A percentile compares a stretch with the other conserved stretches of the same genome.
Evolutionary conservation across 768 basidiomycete genomes (phyloP).

Genomic region (Phylloporus sp.): DNA sequence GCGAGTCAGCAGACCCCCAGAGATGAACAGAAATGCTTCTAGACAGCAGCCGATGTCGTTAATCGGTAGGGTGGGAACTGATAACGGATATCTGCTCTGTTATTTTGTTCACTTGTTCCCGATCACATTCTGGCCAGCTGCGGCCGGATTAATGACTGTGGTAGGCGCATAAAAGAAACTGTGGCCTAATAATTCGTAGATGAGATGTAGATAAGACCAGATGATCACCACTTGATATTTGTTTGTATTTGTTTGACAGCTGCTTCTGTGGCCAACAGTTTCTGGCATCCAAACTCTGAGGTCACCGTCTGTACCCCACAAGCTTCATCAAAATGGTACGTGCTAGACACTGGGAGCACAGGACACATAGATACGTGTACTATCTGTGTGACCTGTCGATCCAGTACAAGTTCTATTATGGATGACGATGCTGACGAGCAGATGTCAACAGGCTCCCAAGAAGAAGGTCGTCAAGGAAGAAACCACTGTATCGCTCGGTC

Average conservation of each 20-base stretch:
- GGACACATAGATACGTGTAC: not conserved
- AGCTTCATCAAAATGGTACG: slow-evolving; percentile 37
- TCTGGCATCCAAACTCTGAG: slow-evolving; percentile 3
- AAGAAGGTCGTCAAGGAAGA: slow-evolving; percentile 81
- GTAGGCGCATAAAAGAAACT: too few species aligned
- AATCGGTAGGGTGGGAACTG: not conserved
- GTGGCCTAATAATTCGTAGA: too few species aligned
- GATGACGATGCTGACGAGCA: slow-evolving; percentile 47
- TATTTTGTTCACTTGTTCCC: not conserved
- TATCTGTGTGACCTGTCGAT: slow-evolving; percentile 1
- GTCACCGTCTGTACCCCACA: slow-evolving; percentile 25
- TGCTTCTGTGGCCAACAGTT: slow-evolving; percentile 1
- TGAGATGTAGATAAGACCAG: too few species aligned
- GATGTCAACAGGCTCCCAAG: slow-evolving; percentile 76
- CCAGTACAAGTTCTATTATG: slow-evolving; percentile 30
- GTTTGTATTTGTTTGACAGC: slow-evolving; percentile 21
- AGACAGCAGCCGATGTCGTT: not conserved
- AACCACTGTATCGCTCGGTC: slow-evolving; percentile 86
- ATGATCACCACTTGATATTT: not conserved
- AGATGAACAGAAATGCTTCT: slow-evolving; percentile 14
- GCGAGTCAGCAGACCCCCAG: slow-evolving; percentile 9
- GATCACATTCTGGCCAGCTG: too few species aligned
- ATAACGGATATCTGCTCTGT: not conserved
- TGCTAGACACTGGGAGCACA: slow-evolving; percentile 3
- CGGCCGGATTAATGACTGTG: too few species aligned